phyloP scores from a whole-genome alignment of 2,329 filamentous ascomycete species.

The Colletotrichum theobromicola region DNA sequence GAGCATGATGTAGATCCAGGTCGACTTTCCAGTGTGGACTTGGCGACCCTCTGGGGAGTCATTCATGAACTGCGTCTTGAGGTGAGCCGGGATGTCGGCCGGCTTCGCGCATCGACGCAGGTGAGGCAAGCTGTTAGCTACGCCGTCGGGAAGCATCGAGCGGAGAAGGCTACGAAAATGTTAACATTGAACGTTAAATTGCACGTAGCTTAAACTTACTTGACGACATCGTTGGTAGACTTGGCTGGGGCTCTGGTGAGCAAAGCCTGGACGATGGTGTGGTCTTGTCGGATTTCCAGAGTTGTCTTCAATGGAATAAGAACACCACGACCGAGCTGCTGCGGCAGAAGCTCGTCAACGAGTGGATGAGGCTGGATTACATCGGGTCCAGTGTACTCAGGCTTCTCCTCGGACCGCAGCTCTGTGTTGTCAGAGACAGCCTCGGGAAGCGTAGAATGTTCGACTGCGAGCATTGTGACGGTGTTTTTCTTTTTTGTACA shows the following conservation, averaged over 20 bases:
- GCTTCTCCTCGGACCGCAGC: not conserved
- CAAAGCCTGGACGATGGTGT: constrained; percentile 66
- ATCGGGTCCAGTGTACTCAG: constrained; percentile 21
- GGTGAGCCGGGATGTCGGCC: constrained; percentile 68
- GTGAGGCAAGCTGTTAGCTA: constrained; percentile 71
- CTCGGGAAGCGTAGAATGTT: not conserved
- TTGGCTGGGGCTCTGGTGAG: constrained; percentile 76
- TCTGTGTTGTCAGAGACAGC: not conserved
- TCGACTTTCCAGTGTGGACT: constrained; percentile 65
- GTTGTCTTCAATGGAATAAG: constrained; percentile 69
- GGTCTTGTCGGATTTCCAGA: constrained; percentile 65
- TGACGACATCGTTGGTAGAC: constrained; percentile 74
- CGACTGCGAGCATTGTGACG: constrained; percentile 8
- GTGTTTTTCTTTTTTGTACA: not conserved
- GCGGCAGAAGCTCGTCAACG: constrained; percentile 38
- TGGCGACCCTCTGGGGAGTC: constrained; percentile 58
- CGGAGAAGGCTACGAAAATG: constrained; percentile 40
- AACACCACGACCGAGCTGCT: constrained; percentile 49
- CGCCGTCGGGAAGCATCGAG: constrained; percentile 61
- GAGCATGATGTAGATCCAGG: constrained; percentile 64
- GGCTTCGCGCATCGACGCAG: constrained; percentile 79
- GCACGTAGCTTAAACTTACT: constrained; percentile 53
- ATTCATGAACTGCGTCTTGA: constrained; percentile 67
- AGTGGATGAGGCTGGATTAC: constrained; percentile 29
- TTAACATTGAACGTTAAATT: constrained; percentile 30